A percentile compares a stretch with the other conserved stretches of the same genome.
phyloP scores from a whole-genome alignment of 1,284 basidiomycete genomes.

The Volvariella volvacea region DNA sequence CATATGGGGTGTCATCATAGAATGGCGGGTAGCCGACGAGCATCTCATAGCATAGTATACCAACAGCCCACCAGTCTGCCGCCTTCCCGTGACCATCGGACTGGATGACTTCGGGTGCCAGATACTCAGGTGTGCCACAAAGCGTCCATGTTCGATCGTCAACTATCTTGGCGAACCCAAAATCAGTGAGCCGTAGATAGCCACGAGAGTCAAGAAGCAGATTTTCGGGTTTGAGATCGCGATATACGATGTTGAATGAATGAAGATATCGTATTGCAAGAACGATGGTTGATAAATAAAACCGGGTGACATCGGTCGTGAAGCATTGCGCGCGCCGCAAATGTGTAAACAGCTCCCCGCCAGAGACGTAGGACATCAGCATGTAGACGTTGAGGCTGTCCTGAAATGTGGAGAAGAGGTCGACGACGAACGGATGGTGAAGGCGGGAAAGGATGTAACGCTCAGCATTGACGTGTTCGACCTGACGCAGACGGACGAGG shows the following conservation, averaged over 20 bases:
- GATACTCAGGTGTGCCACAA: slow-evolving; percentile 96
- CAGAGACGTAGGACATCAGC: slow-evolving; percentile 98
- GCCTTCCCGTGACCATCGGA: slow-evolving; percentile 97
- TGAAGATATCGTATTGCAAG: slow-evolving; percentile 95
- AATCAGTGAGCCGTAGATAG: slow-evolving; percentile 96
- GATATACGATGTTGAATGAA: slow-evolving; percentile 97
- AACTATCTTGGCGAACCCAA: slow-evolving; percentile 97
- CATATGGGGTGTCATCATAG: slow-evolving; percentile 91
- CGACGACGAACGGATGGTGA: slow-evolving; percentile 77
- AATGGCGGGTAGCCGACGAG: slow-evolving; percentile 91
- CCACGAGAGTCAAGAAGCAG: slow-evolving; percentile 92
- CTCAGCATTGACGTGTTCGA: slow-evolving; percentile 98
- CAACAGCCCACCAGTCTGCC: slow-evolving; percentile 99
- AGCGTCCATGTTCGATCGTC: slow-evolving; percentile 99
- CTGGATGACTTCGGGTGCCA: slow-evolving; percentile 93
- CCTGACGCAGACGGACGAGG: slow-evolving; percentile 93
- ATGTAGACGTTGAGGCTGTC: slow-evolving; percentile 96
- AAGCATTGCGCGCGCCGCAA: slow-evolving; percentile 90
- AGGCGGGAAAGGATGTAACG: slow-evolving; percentile 89
- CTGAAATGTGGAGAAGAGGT: slow-evolving; percentile 93
- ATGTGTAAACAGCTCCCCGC: slow-evolving; percentile 95
- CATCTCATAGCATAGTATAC: slow-evolving; percentile 97
- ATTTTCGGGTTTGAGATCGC: slow-evolving; percentile 98
- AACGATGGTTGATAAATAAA: slow-evolving; percentile 96
- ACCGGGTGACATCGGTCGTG: slow-evolving; percentile 96